Conservation (phyloP, 495 filamentous ascomycete species). For the Cryomyces antarcticus region DNA sequence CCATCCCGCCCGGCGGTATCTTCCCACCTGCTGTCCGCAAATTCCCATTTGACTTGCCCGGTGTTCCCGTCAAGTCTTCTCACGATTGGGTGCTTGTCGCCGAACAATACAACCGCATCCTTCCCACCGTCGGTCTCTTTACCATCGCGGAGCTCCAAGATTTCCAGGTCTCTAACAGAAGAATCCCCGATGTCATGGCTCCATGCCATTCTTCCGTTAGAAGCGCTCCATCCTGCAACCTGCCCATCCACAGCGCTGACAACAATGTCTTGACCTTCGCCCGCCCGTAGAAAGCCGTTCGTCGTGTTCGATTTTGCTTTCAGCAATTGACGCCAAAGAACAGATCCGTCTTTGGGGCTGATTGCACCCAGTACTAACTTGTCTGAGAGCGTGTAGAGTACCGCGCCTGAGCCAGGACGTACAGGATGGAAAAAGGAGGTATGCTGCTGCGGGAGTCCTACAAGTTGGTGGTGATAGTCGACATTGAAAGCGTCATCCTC, state of each 20-base stretch:
- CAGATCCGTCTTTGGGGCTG: slow-evolving; percentile 62
- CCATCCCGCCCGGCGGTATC: neutral
- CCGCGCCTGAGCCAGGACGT: slow-evolving; percentile 49
- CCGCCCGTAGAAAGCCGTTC: slow-evolving; percentile 42
- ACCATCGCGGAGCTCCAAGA: slow-evolving; percentile 49
- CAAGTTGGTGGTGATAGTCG: slow-evolving; percentile 81
- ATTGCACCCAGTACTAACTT: slow-evolving; percentile 65
- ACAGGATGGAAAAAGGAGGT: slow-evolving; percentile 74
- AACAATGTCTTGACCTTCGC: slow-evolving; percentile 52
- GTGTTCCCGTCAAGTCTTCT: slow-evolving; percentile 49
- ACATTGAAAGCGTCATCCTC: slow-evolving; percentile 76
- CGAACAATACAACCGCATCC: slow-evolving; percentile 51
- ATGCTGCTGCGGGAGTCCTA: slow-evolving; percentile 59
- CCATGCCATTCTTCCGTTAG: slow-evolving; percentile 64
- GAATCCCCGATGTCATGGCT: slow-evolving; percentile 27
- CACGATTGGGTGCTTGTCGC: slow-evolving; percentile 33
- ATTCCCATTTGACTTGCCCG: slow-evolving; percentile 65
- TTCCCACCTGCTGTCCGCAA: slow-evolving; percentile 35
- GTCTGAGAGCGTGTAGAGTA: slow-evolving; percentile 81
- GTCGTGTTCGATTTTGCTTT: slow-evolving; percentile 6
- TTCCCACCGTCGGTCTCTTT: slow-evolving; percentile 25
- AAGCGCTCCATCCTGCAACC: slow-evolving; percentile 66
- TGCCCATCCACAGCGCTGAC: slow-evolving; percentile 44
- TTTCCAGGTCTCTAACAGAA: slow-evolving; percentile 54
- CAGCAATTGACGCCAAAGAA: slow-evolving; percentile 73